Percentiles rank a stretch among this genome's conserved stretches.
Evolutionary conservation across 208 protist species (phyloP).

Genomic region (Leishmania guyanensis): DNA sequence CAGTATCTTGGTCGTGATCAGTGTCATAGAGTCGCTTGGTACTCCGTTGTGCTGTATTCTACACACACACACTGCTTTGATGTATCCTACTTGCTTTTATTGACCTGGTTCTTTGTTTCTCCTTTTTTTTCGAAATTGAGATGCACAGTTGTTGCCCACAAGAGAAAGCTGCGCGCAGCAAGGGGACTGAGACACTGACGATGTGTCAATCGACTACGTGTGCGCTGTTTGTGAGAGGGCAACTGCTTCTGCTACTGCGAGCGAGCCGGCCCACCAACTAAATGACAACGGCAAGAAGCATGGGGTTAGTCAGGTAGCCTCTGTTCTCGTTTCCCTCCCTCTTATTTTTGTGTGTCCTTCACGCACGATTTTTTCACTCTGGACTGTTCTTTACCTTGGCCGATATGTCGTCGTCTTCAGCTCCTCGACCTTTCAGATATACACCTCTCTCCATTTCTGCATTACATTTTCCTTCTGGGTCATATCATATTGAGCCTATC

Average conservation of each 20-base stretch:
- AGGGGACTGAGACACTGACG: not conserved
- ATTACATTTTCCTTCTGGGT: not conserved
- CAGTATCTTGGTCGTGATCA: not conserved
- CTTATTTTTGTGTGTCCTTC: slow-evolving; percentile 1
- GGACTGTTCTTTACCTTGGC: not conserved
- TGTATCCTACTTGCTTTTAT: slow-evolving; percentile 3
- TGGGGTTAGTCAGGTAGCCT: not conserved
- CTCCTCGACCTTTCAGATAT: not conserved
- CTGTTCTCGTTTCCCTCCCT: not conserved
- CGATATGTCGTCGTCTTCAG: not conserved
- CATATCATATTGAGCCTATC: not conserved
- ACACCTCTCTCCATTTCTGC: not conserved
- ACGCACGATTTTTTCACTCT: not conserved
- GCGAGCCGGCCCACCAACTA: not conserved
- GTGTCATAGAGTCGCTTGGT: slow-evolving; percentile 8
- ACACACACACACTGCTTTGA: not conserved
- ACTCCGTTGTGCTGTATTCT: not conserved
- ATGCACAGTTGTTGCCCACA: not conserved
- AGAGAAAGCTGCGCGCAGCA: not conserved
- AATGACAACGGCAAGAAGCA: not conserved
- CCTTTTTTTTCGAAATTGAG: not conserved
- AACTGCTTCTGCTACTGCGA: not conserved
- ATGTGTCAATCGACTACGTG: not conserved
- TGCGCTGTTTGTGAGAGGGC: not conserved
- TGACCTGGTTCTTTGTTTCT: not conserved